Conservation (phyloP, 208 protist species). For the Leishmania gerbilli region DNA sequence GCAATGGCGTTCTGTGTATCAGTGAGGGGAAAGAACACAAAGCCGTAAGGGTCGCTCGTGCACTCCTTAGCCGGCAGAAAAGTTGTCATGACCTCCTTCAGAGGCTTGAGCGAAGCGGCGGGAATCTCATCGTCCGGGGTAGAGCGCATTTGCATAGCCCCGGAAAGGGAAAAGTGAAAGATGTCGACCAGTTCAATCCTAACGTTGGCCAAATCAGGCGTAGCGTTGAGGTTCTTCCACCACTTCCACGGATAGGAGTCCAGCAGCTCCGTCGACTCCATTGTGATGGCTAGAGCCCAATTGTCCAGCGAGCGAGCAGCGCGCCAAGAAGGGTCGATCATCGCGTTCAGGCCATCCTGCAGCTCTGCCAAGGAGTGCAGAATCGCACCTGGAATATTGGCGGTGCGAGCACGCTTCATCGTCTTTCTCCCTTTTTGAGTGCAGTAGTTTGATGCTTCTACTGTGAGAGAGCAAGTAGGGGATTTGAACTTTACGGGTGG, state of each 20-base stretch:
- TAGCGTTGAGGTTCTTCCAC: conserved; percentile 90
- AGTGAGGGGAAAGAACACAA: conserved; percentile 71
- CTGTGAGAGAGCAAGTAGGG: too few species aligned
- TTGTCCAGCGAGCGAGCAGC: conserved; percentile 68
- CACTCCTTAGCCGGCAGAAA: conserved; percentile 21
- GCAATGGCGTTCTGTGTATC: conserved; percentile 76
- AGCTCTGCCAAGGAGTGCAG: conserved; percentile 65
- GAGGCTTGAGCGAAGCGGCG: conserved; percentile 19
- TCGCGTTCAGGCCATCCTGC: conserved; percentile 83
- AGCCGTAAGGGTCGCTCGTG: conserved; percentile 37
- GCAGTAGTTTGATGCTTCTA: too few species aligned
- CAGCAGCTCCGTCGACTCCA: conserved; percentile 87
- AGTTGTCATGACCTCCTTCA: conserved; percentile 38
- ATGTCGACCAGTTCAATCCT: conserved; percentile 93
- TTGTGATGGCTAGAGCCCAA: conserved; percentile 90
- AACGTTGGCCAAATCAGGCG: conserved; percentile 82
- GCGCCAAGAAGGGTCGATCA: conserved; percentile 79
- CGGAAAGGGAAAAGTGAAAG: conserved; percentile 90
- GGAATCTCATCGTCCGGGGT: conserved; percentile 28
- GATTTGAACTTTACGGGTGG: neutral
- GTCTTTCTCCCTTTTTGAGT: neutral
- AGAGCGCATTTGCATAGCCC: conserved; percentile 69
- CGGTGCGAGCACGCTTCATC: conserved; percentile 54
- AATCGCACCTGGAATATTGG: conserved; percentile 42
- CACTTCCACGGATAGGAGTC: conserved; percentile 95